phyloP scores from a whole-genome alignment of 306 rosid species.

The Vigna trinervia region DNA sequence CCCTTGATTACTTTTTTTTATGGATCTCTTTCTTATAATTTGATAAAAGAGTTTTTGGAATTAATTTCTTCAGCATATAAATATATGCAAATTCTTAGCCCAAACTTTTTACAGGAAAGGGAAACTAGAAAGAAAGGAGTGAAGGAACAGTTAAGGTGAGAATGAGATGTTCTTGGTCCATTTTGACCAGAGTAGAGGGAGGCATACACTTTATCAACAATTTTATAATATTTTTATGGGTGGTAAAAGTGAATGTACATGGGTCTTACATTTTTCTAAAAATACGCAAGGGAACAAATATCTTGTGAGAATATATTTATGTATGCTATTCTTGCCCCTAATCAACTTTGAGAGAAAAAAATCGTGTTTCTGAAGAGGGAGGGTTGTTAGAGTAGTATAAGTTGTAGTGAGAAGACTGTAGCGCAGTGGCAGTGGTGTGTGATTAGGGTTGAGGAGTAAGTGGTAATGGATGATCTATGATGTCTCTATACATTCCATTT shows the following conservation, averaged over 20 bases:
- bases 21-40: too few species aligned
- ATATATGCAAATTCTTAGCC: too few species aligned
- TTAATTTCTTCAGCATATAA: too few species aligned
- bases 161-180: background rate
- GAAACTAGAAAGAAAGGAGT: background rate
- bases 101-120: too few species aligned
- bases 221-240: background rate
- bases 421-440: background rate
- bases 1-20: background rate
- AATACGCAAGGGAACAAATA: background rate
- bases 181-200: background rate
- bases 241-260: background rate
- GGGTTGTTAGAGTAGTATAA: background rate
- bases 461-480: background rate
- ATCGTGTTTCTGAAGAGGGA: background rate
- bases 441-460: background rate
- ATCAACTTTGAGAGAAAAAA: background rate
- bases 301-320: background rate
- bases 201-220: background rate
- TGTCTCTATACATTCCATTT: background rate
- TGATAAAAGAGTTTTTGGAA: too few species aligned
- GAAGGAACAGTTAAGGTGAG: background rate
- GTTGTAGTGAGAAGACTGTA: background rate
- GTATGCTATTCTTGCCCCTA: background rate
- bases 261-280: background rate